Evolutionary conservation across 2,329 filamentous ascomycete genomes (phyloP).

Genomic region (Iodosphaeria phyllophila): DNA sequence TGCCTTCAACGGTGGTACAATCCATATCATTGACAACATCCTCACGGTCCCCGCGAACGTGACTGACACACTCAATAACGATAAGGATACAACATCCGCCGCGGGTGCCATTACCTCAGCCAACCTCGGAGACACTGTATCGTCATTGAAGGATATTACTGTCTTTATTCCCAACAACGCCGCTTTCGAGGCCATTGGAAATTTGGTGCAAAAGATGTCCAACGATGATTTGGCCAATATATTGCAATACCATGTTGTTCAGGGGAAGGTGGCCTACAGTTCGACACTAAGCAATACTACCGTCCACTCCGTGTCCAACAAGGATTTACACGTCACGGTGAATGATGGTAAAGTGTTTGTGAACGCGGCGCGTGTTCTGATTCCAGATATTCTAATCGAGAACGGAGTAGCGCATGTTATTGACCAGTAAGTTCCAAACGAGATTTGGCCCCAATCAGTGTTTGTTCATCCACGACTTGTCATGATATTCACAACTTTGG

Average conservation of each 20-base stretch:
- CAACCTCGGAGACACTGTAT: constrained; percentile 21
- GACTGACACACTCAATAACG: constrained; percentile 19
- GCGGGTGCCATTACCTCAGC: constrained; percentile 25
- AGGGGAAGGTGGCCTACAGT: constrained; percentile 33
- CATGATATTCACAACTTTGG: background rate
- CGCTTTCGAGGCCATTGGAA: constrained; percentile 38
- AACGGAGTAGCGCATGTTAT: constrained; percentile 40
- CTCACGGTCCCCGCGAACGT: constrained; percentile 25
- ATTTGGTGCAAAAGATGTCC: constrained; percentile 25
- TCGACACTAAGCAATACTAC: constrained; percentile 13
- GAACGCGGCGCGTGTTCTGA: constrained; percentile 29
- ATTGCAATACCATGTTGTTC: constrained; percentile 46
- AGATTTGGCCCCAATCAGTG: no score
- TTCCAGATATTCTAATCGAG: constrained; percentile 26
- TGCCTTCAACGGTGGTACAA: constrained; percentile 32
- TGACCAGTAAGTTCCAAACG: constrained; percentile 30
- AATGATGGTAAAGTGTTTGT: constrained; percentile 22
- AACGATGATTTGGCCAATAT: constrained; percentile 28
- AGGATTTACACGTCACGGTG: constrained; percentile 23
- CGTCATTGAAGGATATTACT: constrained; percentile 29
- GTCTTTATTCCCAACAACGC: constrained; percentile 45
- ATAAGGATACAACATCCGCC: constrained; percentile 24
- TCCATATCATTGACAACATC: constrained; percentile 32
- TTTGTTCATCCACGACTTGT: background rate
- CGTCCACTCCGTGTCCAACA: constrained; percentile 23